phyloP scores from a whole-genome alignment of 331 rosid genomes.

The Pyrus hybrid region DNA sequence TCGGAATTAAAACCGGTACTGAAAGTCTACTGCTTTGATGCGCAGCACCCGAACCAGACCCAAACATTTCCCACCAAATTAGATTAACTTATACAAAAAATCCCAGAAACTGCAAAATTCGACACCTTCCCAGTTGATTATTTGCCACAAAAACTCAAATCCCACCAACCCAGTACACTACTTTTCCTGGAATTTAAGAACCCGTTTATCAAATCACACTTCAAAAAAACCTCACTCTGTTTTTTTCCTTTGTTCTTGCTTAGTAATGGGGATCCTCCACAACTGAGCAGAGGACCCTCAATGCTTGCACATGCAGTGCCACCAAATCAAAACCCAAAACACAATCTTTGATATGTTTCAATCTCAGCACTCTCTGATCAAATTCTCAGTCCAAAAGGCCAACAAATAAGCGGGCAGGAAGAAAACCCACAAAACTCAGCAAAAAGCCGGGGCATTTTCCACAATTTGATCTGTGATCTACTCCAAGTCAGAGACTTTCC shows the following conservation, averaged over 20 bases:
- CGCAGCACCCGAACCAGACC: slow-evolving; percentile 40
- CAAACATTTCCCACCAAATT: slow-evolving; percentile 52
- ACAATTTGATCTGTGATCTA: slow-evolving; percentile 25
- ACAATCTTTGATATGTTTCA: slow-evolving; percentile 12
- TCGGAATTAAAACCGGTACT: slow-evolving; percentile 50
- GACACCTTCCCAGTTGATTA: slow-evolving; percentile 6
- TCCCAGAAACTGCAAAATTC: slow-evolving; percentile 2
- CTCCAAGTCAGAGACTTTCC: not conserved
- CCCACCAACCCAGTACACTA: slow-evolving; percentile 11
- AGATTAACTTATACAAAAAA: not conserved
- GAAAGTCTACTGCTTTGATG: slow-evolving; percentile 35
- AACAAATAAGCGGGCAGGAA: slow-evolving; percentile 22
- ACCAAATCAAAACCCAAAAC: slow-evolving; percentile 12
- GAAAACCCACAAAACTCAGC: slow-evolving; percentile 2
- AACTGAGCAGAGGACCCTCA: slow-evolving; percentile 68
- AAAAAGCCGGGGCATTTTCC: not conserved
- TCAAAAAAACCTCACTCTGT: not conserved
- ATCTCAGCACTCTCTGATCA: slow-evolving; percentile 24
- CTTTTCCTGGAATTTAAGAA: slow-evolving; percentile 1
- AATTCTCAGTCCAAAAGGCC: slow-evolving; percentile 29
- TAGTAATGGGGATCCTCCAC: slow-evolving; percentile 55
- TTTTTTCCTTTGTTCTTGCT: not conserved
- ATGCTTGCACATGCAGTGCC: slow-evolving; percentile 43
- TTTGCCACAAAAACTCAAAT: slow-evolving; percentile 7
- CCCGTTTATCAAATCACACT: not conserved